phyloP scores from a whole-genome alignment of 2,329 filamentous ascomycete species.

The Cladosporium sphaerospermum region DNA sequence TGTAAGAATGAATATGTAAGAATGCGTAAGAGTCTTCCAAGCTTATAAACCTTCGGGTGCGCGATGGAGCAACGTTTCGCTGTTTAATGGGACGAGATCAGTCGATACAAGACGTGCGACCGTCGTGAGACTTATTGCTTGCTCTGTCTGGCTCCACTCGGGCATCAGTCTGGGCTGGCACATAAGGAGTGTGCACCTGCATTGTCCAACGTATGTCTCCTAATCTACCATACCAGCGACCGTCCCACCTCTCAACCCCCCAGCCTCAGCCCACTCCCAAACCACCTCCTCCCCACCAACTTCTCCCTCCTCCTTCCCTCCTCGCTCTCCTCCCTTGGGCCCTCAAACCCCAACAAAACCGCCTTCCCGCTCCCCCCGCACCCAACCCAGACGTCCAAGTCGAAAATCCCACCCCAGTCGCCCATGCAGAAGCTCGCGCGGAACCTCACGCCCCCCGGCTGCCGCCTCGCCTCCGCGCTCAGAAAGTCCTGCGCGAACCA shows the following conservation, averaged over 20 bases:
- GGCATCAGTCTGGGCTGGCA: no score
- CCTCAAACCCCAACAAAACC: conserved; percentile 36
- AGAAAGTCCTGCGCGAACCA: conserved; percentile 36
- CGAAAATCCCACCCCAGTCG: conserved; percentile 36
- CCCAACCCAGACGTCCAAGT: conserved; percentile 40
- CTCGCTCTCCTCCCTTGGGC: conserved; percentile 41
- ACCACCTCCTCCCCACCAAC: conserved; percentile 39
- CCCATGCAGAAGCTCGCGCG: conserved; percentile 42
- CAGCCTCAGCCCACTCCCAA: conserved; percentile 24
- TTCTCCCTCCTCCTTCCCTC: conserved; percentile 36
- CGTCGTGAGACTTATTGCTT: no score
- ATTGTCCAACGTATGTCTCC: no score
- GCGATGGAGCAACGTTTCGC: no score
- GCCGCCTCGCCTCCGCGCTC: conserved; percentile 35
- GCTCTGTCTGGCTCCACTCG: no score
- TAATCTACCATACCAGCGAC: no score
- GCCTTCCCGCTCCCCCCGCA: conserved; percentile 26
- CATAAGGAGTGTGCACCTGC: no score
- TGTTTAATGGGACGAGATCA: no score
- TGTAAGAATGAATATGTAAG: no score
- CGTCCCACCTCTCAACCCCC: background rate
- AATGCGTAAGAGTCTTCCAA: no score
- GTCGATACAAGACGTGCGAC: no score
- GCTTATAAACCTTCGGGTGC: no score
- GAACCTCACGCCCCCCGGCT: conserved; percentile 38